Evolutionary conservation across 441 rosid species (phyloP), one percentile per base, ranked within the genome.

Genomic region (Pelargonium hybrid): DNA sequence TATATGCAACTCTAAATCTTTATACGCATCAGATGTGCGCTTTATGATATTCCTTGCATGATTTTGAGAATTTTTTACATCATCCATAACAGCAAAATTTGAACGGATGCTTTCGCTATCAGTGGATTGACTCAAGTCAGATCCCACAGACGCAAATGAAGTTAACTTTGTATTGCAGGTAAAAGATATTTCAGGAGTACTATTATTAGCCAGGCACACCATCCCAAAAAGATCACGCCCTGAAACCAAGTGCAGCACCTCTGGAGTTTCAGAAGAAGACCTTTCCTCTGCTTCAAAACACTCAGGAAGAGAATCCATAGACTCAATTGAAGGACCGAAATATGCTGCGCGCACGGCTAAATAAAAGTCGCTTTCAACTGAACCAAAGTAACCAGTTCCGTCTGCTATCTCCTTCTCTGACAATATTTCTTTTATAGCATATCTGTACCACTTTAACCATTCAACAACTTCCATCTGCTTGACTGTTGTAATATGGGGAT

Each of bases 261-360:
- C 97, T 4, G 81, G 81, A 64, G 87, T 89, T 31, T 87, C 91
- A 75, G 48, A 82, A 37, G 82, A 83, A 78, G 98, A 93, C 76
- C 98, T 87, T 74, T 91, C 98, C 86, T 93, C 97, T 1, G 97
- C 98, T 87, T 93, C 97, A 75, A 93, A 93, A 71, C 90, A 75
- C 71, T 86, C 89, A 2, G 98, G 98, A 79, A 93, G 96, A 78
- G 86, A 85, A 76, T 91, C 90, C 80, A 85, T 74, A 39, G 90
- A 89, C 59, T 89, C 93, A 18, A 91, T 82, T 10, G 70, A 78
- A 75, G 97, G 98, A 13, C 98, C 98, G 56, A 88, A 91, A 69
- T 85, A 93, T 20, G 97, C 97, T 0, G 86, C 79, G 54, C 82
- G 87, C 41, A 93, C 67, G 20, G 98, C 96, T 25, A 97, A 89